Conservation (phyloP, 257 asterid genomes). For the Nicotiana attenuata region DNA sequence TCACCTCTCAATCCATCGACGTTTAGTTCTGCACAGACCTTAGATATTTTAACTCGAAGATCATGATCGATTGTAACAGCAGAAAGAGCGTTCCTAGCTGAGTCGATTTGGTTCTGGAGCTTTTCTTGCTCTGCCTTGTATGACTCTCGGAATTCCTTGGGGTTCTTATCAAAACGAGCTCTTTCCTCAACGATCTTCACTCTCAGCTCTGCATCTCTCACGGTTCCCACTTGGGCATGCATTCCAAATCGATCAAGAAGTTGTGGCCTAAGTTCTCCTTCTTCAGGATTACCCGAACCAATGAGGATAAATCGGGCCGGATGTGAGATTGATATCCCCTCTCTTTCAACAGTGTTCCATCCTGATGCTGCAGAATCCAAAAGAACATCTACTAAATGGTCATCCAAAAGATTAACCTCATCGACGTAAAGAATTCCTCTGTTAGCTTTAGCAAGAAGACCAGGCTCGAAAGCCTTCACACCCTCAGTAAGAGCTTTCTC, state of each 20-base stretch:
- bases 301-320: conserved; percentile 90
- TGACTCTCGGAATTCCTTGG: conserved; percentile 66
- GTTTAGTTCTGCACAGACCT: conserved; percentile 79
- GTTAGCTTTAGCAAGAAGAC: conserved; percentile 88
- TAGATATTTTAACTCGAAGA: conserved; percentile 73
- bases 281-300: conserved; percentile 93
- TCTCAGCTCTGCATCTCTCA: conserved; percentile 86
- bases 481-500: conserved; percentile 96
- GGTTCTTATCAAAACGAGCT: conserved; percentile 68
- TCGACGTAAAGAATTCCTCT: conserved; percentile 87
- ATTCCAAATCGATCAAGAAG: conserved; percentile 95
- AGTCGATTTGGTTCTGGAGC: conserved; percentile 60
- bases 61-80: conserved; percentile 66
- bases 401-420: conserved; percentile 90
- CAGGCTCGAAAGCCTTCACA: conserved; percentile 93
- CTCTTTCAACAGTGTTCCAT: conserved; percentile 94
- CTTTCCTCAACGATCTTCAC: conserved; percentile 96
- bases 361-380: conserved; percentile 93
- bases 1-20: conserved; percentile 95
- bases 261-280: conserved; percentile 94
- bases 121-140: conserved; percentile 74
- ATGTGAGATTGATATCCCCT: conserved; percentile 90
- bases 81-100: conserved; percentile 56
- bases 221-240: conserved; percentile 95
- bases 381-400: conserved; percentile 85